Conservation (phyloP, 2,329 filamentous ascomycete genomes). For the Ophiosphaerella korrae region DNA sequence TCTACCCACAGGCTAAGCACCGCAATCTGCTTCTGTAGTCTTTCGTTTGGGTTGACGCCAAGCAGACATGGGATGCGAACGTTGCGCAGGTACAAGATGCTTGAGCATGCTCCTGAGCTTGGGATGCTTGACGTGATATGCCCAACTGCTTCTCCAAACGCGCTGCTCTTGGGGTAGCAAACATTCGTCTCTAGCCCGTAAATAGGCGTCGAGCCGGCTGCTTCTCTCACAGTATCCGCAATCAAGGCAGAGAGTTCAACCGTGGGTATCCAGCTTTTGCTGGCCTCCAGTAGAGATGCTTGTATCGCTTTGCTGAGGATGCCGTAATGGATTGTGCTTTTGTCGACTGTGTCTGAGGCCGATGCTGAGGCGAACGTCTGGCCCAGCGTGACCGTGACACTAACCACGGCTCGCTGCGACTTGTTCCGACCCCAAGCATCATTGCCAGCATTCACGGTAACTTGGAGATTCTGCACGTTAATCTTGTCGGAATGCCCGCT, state of each 20-base stretch:
- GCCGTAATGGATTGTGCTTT: slow-evolving; percentile 79
- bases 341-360: slow-evolving; percentile 63
- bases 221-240: slow-evolving; percentile 19
- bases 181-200: slow-evolving; percentile 59
- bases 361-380: slow-evolving; percentile 64
- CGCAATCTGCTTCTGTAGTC: slow-evolving; percentile 67
- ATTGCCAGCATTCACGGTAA: slow-evolving; percentile 60
- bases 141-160: slow-evolving; percentile 66
- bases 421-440: slow-evolving; percentile 73
- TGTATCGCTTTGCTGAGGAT: slow-evolving; percentile 70
- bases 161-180: slow-evolving; percentile 69
- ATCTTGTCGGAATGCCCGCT: slow-evolving; percentile 52
- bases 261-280: slow-evolving; percentile 29
- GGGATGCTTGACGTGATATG: slow-evolving; percentile 47
- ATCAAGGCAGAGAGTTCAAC: slow-evolving; percentile 24
- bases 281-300: slow-evolving; percentile 47
- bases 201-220: slow-evolving; percentile 34
- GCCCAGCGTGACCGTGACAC: slow-evolving; percentile 63
- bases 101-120: slow-evolving; percentile 21
- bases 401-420: slow-evolving; percentile 66
- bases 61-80: slow-evolving; percentile 70
- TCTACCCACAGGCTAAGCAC: slow-evolving; percentile 68
- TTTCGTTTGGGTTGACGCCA: slow-evolving; percentile 75
- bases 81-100: slow-evolving; percentile 58
- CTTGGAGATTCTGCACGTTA: slow-evolving; percentile 65